Percentiles rank a stretch among this genome's conserved stretches.
These are phyloP conservation scores for Aspergillus thermomutatus DNA, from an alignment of 2,329 filamentous ascomycete species.

Conservation along the genomic window DNA sequence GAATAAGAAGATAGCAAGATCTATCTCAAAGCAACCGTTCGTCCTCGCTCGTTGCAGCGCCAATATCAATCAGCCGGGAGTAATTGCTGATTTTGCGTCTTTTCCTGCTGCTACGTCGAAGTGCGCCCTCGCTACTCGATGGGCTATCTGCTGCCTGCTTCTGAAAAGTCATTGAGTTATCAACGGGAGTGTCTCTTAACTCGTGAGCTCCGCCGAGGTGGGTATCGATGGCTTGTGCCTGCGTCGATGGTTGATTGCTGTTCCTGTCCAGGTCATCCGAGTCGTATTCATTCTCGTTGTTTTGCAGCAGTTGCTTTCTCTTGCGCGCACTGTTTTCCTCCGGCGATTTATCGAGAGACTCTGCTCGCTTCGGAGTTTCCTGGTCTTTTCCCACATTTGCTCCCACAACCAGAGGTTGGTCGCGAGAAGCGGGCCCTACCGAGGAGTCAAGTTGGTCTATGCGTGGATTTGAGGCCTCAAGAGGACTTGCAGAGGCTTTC, in stretches of 20 bases:
- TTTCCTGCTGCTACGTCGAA: slow-evolving; percentile 20
- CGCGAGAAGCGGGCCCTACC: neutral
- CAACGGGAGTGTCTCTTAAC: neutral
- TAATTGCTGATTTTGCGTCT: slow-evolving; percentile 32
- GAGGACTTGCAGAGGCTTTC: neutral
- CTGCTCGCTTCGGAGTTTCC: neutral
- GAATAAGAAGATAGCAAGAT: neutral
- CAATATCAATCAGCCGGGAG: slow-evolving; percentile 28
- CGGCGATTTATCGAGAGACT: slow-evolving; percentile 1
- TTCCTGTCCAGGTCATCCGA: slow-evolving; percentile 6
- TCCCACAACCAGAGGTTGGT: neutral
- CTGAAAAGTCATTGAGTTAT: neutral
- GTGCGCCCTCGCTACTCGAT: neutral
- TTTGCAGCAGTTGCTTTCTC: neutral
- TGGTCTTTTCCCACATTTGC: neutral
- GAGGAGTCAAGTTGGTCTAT: neutral
- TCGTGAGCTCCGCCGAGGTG: neutral
- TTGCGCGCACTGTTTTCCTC: neutral
- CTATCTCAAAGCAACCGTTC: slow-evolving; percentile 5
- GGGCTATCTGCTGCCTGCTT: slow-evolving; percentile 1
- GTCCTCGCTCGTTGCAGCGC: slow-evolving; percentile 19
- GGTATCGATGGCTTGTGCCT: neutral
- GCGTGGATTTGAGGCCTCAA: slow-evolving; percentile 1
- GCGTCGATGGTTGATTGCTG: neutral
- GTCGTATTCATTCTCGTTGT: neutral